phyloP scores from a whole-genome alignment of 371 early-diverging fungal genomes.

The Syncephalastrum sp. region DNA sequence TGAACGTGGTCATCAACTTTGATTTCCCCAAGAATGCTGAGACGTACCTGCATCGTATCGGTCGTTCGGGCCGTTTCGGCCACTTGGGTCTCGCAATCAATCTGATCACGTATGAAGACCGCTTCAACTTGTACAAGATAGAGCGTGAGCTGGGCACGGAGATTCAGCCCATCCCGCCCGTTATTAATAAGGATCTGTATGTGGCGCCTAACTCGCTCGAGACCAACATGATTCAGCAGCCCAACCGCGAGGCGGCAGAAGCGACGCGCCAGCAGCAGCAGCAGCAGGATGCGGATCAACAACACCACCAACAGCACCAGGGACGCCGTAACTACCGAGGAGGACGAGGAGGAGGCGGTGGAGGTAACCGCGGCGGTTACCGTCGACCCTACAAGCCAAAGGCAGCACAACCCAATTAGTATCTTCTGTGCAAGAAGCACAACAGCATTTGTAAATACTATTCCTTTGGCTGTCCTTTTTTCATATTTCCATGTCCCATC shows the following conservation, averaged over 20 bases:
- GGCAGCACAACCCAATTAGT: constrained; percentile 5
- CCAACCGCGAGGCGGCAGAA: constrained; percentile 43
- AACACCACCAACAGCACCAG: constrained; percentile 28
- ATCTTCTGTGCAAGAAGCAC: neutral
- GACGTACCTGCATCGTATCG: constrained; percentile 99
- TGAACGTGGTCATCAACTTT: constrained; percentile 99
- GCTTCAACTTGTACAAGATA: constrained; percentile 93
- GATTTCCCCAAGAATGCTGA: constrained; percentile 99
- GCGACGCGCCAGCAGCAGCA: constrained; percentile 52
- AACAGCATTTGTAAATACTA: neutral
- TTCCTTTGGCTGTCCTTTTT: too few relatives aligned
- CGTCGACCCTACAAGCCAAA: constrained; percentile 1
- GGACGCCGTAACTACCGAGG: constrained; percentile 36
- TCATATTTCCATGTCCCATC: too few relatives aligned
- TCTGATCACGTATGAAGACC: constrained; percentile 95
- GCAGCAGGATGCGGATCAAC: constrained; percentile 33
- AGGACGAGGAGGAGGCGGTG: constrained; percentile 8
- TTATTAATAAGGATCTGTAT: constrained; percentile 89
- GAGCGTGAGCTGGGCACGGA: constrained; percentile 97
- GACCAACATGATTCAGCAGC: constrained; percentile 47
- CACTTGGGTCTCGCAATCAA: constrained; percentile 97
- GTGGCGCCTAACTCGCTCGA: constrained; percentile 73
- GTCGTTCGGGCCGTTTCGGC: constrained; percentile 97
- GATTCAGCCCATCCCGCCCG: constrained; percentile 94
- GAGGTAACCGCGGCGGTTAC: constrained; percentile 5